A percentile compares a stretch with the other conserved stretches of the same genome.
Conservation (phyloP, 345 rosid species). For the Salix viminalis region DNA sequence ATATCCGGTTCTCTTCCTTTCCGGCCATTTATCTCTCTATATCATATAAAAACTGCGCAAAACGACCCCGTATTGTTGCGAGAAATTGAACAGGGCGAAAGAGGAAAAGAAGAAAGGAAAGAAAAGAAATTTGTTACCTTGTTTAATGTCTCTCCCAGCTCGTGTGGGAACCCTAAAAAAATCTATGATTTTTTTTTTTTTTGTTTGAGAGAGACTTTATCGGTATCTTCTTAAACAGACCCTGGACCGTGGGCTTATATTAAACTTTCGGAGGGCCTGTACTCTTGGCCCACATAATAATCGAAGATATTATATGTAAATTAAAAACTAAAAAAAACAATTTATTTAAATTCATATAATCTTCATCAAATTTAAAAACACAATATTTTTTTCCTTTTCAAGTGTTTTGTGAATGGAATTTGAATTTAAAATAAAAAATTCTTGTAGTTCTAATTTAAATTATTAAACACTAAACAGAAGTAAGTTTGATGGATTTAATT, state of each 20-base stretch:
- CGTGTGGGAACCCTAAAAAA: neutral
- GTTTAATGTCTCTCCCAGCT: neutral
- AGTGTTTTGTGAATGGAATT: too few relatives aligned
- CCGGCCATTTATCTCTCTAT: constrained; percentile 50
- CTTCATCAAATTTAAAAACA: too few relatives aligned
- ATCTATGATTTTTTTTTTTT: neutral
- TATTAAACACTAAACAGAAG: too few relatives aligned
- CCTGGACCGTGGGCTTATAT: neutral
- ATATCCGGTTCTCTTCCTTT: constrained; percentile 76
- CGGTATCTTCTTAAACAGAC: neutral
- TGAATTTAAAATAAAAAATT: too few relatives aligned
- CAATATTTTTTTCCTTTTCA: too few relatives aligned
- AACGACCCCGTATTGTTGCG: neutral
- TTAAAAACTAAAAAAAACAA: too few relatives aligned
- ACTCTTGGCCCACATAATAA: too few relatives aligned
- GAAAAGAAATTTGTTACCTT: neutral
- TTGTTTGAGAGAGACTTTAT: neutral
- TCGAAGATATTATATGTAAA: too few relatives aligned
- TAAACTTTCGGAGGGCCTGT: too few relatives aligned
- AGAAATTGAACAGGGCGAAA: neutral
- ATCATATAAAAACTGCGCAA: neutral
- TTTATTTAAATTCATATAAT: too few relatives aligned
- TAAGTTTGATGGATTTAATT: too few relatives aligned
- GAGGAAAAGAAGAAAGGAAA: neutral
- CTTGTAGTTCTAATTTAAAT: too few relatives aligned